phyloP scores from a whole-genome alignment of 352 stramenopile genomes.

The Pythium plurisporium region DNA sequence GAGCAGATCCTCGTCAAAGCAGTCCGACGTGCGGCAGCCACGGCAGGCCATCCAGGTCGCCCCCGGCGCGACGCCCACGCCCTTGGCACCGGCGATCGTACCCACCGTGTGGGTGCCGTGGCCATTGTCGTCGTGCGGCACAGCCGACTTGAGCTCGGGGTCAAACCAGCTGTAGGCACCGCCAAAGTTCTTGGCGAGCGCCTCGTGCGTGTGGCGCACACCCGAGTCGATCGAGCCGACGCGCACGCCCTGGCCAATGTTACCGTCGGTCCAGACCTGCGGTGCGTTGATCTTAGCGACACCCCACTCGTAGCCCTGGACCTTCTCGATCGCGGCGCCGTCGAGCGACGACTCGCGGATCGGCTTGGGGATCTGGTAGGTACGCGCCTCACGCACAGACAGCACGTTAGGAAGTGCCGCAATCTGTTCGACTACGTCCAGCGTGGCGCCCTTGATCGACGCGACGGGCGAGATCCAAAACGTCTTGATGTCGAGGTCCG shows the following conservation, averaged over 20 bases:
- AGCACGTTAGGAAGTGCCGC: neutral
- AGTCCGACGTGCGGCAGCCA: constrained; percentile 21
- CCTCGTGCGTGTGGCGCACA: constrained; percentile 23
- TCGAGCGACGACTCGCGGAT: no score
- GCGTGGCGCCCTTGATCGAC: constrained; percentile 25
- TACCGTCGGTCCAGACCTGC: constrained; percentile 23
- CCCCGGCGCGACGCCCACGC: constrained; percentile 12
- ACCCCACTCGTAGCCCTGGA: constrained; percentile 17
- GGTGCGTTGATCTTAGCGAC: constrained; percentile 12
- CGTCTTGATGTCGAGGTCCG: no score
- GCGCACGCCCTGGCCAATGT: constrained; percentile 22
- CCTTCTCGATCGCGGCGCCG: no score
- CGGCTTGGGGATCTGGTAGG: neutral
- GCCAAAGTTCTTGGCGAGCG: constrained; percentile 10
- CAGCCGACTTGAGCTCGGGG: constrained; percentile 12
- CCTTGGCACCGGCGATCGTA: constrained; percentile 13
- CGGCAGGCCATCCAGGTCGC: constrained; percentile 23
- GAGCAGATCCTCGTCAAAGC: constrained; percentile 17
- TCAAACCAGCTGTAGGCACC: constrained; percentile 22
- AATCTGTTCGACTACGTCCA: constrained; percentile 18
- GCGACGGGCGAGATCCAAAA: constrained; percentile 38
- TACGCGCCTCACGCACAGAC: constrained; percentile 1
- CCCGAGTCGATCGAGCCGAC: constrained; percentile 30
- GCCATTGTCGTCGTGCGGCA: constrained; percentile 21
- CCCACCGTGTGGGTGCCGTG: constrained; percentile 23